Evolutionary conservation across 805 yeast genomes (phyloP).

Genomic region (Starmera dryadoides): DNA sequence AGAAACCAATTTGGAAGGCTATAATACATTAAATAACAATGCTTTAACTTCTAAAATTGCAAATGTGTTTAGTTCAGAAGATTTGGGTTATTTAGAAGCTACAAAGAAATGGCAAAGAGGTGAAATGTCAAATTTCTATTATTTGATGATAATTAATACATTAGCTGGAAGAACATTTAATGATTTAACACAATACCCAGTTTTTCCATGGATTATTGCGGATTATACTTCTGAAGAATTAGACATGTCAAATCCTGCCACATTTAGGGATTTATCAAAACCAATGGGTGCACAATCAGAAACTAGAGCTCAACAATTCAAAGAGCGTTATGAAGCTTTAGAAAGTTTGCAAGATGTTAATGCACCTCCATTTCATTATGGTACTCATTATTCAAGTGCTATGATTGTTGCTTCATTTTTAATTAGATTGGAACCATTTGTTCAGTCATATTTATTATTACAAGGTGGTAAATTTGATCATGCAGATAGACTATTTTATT

Average conservation of each 20-base stretch:
- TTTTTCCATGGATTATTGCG: conserved; percentile 87
- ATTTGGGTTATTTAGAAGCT: conserved; percentile 32
- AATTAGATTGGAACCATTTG: conserved; percentile 74
- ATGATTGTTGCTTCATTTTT: conserved; percentile 84
- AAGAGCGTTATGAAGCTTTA: conserved; percentile 67
- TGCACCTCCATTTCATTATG: conserved; percentile 82
- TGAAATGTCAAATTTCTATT: conserved; percentile 75
- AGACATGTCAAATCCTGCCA: conserved; percentile 54
- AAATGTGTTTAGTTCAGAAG: conserved; percentile 35
- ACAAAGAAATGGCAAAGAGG: conserved; percentile 74
- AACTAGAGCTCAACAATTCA: conserved; percentile 53
- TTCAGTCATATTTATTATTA: conserved; percentile 64
- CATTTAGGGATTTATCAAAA: conserved; percentile 70
- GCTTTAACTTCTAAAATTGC: conserved; percentile 36
- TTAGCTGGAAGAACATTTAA: conserved; percentile 86
- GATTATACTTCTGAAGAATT: conserved; percentile 68
- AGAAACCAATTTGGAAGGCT: conserved; percentile 34
- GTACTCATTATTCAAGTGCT: conserved; percentile 90
- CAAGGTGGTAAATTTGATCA: conserved; percentile 90
- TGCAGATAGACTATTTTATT: conserved; percentile 74
- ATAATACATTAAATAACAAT: conserved; percentile 22
- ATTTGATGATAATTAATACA: conserved; percentile 72
- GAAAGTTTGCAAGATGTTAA: conserved; percentile 48
- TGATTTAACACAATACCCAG: conserved; percentile 85
- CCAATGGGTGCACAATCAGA: conserved; percentile 88